Conservation (phyloP, 2,329 filamentous ascomycete species). For the Aspergillus cejpii region DNA sequence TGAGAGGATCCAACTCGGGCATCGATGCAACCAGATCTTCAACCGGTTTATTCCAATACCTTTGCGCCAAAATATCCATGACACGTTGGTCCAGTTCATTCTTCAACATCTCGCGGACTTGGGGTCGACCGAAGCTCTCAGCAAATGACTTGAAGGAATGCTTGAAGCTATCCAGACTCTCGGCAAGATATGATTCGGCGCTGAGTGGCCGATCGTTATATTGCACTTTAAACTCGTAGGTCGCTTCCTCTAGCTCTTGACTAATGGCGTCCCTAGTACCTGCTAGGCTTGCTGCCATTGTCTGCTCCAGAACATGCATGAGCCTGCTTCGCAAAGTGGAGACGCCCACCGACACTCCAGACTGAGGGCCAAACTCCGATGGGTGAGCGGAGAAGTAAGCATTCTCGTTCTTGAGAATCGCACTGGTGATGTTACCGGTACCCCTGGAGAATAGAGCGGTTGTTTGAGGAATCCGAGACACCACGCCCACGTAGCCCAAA, state of each 20-base stretch:
- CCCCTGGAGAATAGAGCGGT: slow-evolving; percentile 75
- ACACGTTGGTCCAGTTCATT: slow-evolving; percentile 90
- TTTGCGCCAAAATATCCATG: slow-evolving; percentile 80
- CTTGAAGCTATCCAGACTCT: slow-evolving; percentile 93
- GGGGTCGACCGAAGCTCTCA: slow-evolving; percentile 77
- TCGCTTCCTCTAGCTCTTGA: slow-evolving; percentile 91
- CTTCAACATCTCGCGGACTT: slow-evolving; percentile 86
- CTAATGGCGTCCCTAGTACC: slow-evolving; percentile 86
- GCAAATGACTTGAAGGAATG: slow-evolving; percentile 94
- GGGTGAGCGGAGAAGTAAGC: slow-evolving; percentile 81
- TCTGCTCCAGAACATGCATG: slow-evolving; percentile 94
- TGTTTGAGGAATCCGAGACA: slow-evolving; percentile 67
- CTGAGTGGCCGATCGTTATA: slow-evolving; percentile 95
- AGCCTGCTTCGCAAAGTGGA: slow-evolving; percentile 85
- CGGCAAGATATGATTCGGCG: slow-evolving; percentile 92
- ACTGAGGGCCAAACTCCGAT: slow-evolving; percentile 65
- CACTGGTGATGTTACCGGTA: slow-evolving; percentile 67
- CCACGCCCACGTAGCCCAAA: slow-evolving; percentile 93
- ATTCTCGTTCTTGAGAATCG: slow-evolving; percentile 82
- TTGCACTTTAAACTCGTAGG: slow-evolving; percentile 98
- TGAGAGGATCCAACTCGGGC: slow-evolving; percentile 64
- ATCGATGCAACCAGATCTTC: slow-evolving; percentile 65
- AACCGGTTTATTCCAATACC: slow-evolving; percentile 96
- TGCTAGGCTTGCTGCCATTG: slow-evolving; percentile 88
- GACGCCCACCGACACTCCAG: slow-evolving; percentile 72